Base-by-base conservation (phyloP, 2,329 filamentous ascomycete genomes). In the Venturia nashicola region DNA sequence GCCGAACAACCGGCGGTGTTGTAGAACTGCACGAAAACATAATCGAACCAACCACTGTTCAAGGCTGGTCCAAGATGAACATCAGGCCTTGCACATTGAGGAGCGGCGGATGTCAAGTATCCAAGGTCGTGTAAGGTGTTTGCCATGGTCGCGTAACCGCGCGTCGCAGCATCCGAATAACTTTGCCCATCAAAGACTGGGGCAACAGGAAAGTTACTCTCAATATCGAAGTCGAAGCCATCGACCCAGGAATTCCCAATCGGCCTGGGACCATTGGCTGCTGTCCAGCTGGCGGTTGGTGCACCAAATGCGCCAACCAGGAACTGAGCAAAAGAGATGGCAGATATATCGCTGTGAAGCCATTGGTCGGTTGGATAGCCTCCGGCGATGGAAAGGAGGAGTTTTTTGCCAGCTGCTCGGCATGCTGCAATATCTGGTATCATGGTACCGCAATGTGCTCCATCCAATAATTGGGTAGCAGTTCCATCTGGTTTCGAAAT, bases 1-100 rank as follows among this genome's bases (percentile, higher is more conserved):
- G 81, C 80, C 64, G 80, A 82, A 73, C 82, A 84, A 3, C 68
- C 60, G 12, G 71, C 67, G 1, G 78, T 83, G 73, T 83, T 83
- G 73, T 83, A 84, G 71, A 82, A 83, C 66, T 83, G 81, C 43
- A 82, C 74, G 72, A 79, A 83, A 66, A 83, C 68, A 67, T 80
- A 82, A 69, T 83, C 81, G 67, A 83, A 81, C 11, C 67, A 66
- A 9, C 79, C 72, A 42, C 73, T 73, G 18, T 65, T 57, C 63
- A 83, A 80, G 8, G 79, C 77, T 44, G 74, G 62, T n/a, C 71
- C 70, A 32, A 83, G 74, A 62, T 79, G 76, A 27, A 68, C 67
- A 67, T 83, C 81, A 2, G 80, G 79, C 27, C 78, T 69, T 9
- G 72, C 59, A 67, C 81, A 83, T 68, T 83, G 80, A n/a, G 81